Percentiles rank a stretch among this genome's conserved stretches.
These are phyloP conservation scores for Funneliformis caledonium DNA, from an alignment of 371 early-diverging fungal genomes.

Conservation along the genomic window DNA sequence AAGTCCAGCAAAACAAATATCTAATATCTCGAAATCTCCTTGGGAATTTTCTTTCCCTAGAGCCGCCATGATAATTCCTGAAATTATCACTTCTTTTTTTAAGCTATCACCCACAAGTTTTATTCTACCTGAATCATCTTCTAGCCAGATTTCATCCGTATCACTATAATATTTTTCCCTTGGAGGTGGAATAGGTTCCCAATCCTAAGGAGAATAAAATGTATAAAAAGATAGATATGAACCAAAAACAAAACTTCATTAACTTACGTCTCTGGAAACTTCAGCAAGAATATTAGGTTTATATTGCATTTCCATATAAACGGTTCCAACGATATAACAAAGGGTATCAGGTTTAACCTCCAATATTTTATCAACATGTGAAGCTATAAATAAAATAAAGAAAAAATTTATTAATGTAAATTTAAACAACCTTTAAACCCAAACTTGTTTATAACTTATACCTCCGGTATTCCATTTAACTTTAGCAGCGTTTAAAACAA, in stretches of 20 bases:
- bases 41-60: conserved; percentile 72
- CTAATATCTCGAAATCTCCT: conserved; percentile 84
- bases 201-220: conserved; percentile 54
- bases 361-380: conserved; percentile 66
- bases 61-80: conserved; percentile 77
- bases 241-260: neutral
- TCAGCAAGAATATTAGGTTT: conserved; percentile 91
- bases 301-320: conserved; percentile 80
- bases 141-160: conserved; percentile 69
- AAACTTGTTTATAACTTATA: neutral
- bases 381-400: conserved; percentile 43
- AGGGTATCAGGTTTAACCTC: conserved; percentile 66
- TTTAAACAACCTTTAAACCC: neutral
- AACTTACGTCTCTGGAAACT: conserved; percentile 72
- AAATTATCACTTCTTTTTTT: conserved; percentile 56
- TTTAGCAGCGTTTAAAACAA: conserved; percentile 55
- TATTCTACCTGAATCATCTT: conserved; percentile 93
- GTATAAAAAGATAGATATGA: neutral
- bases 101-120: conserved; percentile 62
- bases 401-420: conserved; percentile 3
- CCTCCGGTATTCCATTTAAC: conserved; percentile 54
- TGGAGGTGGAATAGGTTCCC: conserved; percentile 65
- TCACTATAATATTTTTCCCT: conserved; percentile 69
- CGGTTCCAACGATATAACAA: conserved; percentile 82
- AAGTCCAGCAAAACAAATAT: conserved; percentile 76